Evolutionary conservation across 2,329 filamentous ascomycete genomes (phyloP).

Genomic region (Neonectria magnoliae): DNA sequence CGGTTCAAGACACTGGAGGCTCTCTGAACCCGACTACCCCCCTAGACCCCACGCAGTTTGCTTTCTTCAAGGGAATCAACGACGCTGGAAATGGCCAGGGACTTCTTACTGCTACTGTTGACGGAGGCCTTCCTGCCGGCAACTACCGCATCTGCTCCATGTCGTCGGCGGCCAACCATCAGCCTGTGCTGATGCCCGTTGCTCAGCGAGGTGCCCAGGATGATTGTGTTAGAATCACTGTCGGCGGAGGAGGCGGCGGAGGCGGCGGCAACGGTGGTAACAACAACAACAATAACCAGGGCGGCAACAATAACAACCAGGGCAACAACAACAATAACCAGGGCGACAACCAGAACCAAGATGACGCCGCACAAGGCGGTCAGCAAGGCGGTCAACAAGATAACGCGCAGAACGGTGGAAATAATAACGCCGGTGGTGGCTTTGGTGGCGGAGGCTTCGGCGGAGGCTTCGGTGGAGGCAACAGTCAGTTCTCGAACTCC

Average conservation of each 20-base stretch:
- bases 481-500: constrained; percentile 1
- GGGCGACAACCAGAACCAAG: constrained; percentile 18
- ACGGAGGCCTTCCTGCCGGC: constrained; percentile 67
- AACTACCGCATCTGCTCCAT: constrained; percentile 75
- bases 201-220: constrained; percentile 74
- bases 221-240: constrained; percentile 70
- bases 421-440: not conserved
- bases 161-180: constrained; percentile 71
- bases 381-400: constrained; percentile 5
- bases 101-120: constrained; percentile 62
- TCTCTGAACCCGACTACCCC: constrained; percentile 61
- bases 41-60: constrained; percentile 63
- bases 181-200: constrained; percentile 73
- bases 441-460: not conserved
- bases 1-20: constrained; percentile 65
- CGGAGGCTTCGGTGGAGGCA: not conserved
- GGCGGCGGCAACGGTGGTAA: constrained; percentile 28
- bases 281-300: constrained; percentile 22
- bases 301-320: constrained; percentile 21
- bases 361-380: constrained; percentile 22
- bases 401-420: not conserved
- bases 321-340: constrained; percentile 15
- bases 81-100: constrained; percentile 67
- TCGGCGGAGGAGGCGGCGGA: constrained; percentile 46
- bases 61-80: constrained; percentile 75